These are phyloP conservation scores for Scenedesmus sp. DNA, from an alignment of 163 green algal species.

Conservation along the genomic window DNA sequence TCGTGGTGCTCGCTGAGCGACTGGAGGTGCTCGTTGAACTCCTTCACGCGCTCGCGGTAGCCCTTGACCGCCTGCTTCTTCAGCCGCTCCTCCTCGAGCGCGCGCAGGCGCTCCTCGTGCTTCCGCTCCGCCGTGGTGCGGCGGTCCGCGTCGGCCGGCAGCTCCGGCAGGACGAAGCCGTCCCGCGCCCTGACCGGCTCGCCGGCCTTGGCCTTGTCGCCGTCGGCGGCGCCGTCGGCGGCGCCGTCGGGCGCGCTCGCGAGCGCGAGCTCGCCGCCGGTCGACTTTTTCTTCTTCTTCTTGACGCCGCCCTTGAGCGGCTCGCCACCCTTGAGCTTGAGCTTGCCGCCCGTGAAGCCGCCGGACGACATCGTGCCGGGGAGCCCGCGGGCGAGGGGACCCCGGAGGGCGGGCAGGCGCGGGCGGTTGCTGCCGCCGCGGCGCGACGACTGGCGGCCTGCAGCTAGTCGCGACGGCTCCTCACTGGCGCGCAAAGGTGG, in stretches of 20 bases:
- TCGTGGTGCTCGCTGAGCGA: conserved; percentile 93
- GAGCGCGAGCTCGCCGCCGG: not conserved
- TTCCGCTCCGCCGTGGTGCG: conserved; percentile 90
- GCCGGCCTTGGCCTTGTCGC: conserved; percentile 1
- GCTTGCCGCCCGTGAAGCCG: conserved; percentile 75
- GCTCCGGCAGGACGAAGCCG: conserved; percentile 56
- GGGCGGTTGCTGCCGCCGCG: conserved; percentile 4
- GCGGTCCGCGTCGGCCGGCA: conserved; percentile 64
- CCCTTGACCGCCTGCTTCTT: conserved; percentile 81
- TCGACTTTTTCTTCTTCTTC: conserved; percentile 88
- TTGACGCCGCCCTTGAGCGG: conserved; percentile 53
- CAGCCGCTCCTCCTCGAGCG: conserved; percentile 81
- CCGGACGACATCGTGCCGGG: conserved; percentile 44
- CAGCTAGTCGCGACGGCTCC: not conserved
- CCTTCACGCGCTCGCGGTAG: conserved; percentile 81
- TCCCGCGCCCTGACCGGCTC: conserved; percentile 44
- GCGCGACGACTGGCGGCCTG: conserved; percentile 6
- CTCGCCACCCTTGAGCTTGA: conserved; percentile 88
- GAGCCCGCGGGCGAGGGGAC: no score
- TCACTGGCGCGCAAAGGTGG: conserved; percentile 40
- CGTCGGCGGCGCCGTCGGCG: not conserved
- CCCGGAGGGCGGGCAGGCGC: no score
- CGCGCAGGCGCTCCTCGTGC: conserved; percentile 75
- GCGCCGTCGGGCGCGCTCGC: conserved; percentile 10
- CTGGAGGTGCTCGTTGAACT: conserved; percentile 92